Evolutionary conservation across 345 rosid species (phyloP).

Genomic region (Citrus medica): DNA sequence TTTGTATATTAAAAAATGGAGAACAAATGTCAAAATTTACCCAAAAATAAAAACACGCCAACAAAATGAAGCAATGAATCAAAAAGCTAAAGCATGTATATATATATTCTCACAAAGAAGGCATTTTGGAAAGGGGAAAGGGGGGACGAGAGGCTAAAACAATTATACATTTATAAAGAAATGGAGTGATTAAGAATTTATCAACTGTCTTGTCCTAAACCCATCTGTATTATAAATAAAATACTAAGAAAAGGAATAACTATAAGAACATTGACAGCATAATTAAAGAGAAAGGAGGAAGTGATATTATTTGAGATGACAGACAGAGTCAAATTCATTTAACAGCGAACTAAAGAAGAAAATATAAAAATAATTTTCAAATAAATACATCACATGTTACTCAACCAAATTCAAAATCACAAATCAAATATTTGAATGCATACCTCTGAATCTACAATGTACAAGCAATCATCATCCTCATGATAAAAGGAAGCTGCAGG

Average conservation of each 20-base stretch:
- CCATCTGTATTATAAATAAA: background rate
- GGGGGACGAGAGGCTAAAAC: background rate
- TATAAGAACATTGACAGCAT: background rate
- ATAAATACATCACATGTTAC: background rate
- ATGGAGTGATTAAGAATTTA: background rate
- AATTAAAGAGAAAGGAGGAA: background rate
- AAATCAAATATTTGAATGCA: conserved; percentile 16
- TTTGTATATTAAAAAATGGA: background rate
- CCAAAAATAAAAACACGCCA: background rate
- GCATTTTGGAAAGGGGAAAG: background rate
- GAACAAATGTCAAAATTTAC: background rate
- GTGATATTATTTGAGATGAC: background rate
- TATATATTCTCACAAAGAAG: background rate
- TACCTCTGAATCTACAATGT: conserved; percentile 94
- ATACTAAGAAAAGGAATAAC: background rate
- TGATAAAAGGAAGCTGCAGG: conserved; percentile 78
- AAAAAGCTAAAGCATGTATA: background rate
- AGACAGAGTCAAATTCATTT: background rate
- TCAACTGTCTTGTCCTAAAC: background rate
- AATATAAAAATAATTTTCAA: background rate
- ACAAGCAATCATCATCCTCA: conserved; percentile 69
- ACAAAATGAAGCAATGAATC: background rate
- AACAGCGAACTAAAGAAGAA: background rate
- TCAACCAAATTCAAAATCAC: background rate
- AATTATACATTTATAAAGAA: background rate